Evolutionary conservation across 2,329 filamentous ascomycete genomes (phyloP).

Genomic region (Meredithiella fracta): DNA sequence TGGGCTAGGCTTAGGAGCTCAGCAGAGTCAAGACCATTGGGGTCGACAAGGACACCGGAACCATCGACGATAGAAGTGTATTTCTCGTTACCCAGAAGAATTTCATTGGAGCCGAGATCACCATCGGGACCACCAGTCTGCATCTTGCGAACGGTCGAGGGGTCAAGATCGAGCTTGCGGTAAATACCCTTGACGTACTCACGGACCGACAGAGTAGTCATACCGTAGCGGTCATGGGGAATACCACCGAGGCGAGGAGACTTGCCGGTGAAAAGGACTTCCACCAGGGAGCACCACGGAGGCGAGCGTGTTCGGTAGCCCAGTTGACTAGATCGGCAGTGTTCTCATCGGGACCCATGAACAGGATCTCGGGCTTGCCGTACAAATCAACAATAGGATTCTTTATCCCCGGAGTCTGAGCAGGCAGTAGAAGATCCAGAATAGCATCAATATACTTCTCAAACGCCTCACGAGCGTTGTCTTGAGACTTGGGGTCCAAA

Average conservation of each 20-base stretch:
- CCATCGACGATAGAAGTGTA: slow-evolving; percentile 95
- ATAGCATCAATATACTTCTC: slow-evolving; percentile 99
- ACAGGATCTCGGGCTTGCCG: slow-evolving; percentile 89
- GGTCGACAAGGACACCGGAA: slow-evolving; percentile 84
- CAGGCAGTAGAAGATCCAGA: slow-evolving; percentile 78
- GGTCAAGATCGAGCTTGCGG: slow-evolving; percentile 82
- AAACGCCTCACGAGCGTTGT: slow-evolving; percentile 80
- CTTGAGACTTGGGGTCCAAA: slow-evolving; percentile 83
- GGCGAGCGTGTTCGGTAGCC: slow-evolving; percentile 89
- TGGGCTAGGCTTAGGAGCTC: slow-evolving; percentile 77
- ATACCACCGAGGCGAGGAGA: slow-evolving; percentile 91
- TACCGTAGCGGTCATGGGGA: slow-evolving; percentile 87
- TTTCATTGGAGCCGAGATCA: slow-evolving; percentile 94
- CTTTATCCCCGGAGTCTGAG: slow-evolving; percentile 90
- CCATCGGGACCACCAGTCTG: slow-evolving; percentile 96
- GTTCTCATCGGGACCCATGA: slow-evolving; percentile 98
- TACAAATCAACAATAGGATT: slow-evolving; percentile 94
- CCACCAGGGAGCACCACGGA: slow-evolving; percentile 89
- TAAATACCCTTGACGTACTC: slow-evolving; percentile 96
- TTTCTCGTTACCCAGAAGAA: slow-evolving; percentile 86
- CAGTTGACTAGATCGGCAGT: slow-evolving; percentile 93
- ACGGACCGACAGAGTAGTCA: slow-evolving; percentile 92
- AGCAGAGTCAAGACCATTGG: slow-evolving; percentile 67
- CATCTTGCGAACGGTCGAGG: slow-evolving; percentile 73
- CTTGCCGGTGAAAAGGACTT: slow-evolving; percentile 99